These are phyloP conservation scores for Sungouiella thailandica DNA, from an alignment of 805 yeast species.

Conservation along the genomic window DNA sequence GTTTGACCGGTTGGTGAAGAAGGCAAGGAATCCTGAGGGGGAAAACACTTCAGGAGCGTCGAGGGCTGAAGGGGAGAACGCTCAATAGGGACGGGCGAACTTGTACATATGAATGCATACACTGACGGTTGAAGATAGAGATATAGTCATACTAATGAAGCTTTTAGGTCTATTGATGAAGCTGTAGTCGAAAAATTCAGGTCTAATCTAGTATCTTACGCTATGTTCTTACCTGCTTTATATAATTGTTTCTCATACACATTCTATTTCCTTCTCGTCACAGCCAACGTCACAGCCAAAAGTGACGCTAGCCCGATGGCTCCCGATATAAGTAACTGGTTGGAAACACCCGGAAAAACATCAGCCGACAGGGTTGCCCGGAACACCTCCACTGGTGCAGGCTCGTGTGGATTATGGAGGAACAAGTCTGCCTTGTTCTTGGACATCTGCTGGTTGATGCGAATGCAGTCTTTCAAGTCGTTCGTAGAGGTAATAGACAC, in stretches of 20 bases:
- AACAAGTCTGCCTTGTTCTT: slow-evolving; percentile 65
- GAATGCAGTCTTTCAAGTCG: slow-evolving; percentile 72
- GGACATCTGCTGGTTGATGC: slow-evolving; percentile 43
- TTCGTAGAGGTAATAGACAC: slow-evolving; percentile 71
- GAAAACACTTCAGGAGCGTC: no score
- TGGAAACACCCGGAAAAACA: slow-evolving; percentile 52
- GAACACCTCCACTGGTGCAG: slow-evolving; percentile 16
- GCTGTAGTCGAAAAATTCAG: no score
- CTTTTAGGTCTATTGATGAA: no score
- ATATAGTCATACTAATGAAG: no score
- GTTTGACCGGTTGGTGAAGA: slow-evolving; percentile 41
- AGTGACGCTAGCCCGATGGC: slow-evolving; percentile 52
- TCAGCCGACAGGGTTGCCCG: slow-evolving; percentile 10
- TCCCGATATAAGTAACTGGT: slow-evolving; percentile 60
- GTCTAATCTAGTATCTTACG: no score
- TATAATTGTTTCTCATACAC: neutral
- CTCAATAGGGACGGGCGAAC: no score
- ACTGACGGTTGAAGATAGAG: no score
- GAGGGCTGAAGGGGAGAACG: no score
- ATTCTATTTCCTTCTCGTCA: neutral
- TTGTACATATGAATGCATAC: no score
- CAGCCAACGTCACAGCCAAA: slow-evolving; percentile 18
- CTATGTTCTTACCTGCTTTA: no score
- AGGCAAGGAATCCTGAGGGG: slow-evolving; percentile 37
- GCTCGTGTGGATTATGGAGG: slow-evolving; percentile 62